Conservation (phyloP, 2,329 filamentous ascomycete species). For the Xylaria sp. region DNA sequence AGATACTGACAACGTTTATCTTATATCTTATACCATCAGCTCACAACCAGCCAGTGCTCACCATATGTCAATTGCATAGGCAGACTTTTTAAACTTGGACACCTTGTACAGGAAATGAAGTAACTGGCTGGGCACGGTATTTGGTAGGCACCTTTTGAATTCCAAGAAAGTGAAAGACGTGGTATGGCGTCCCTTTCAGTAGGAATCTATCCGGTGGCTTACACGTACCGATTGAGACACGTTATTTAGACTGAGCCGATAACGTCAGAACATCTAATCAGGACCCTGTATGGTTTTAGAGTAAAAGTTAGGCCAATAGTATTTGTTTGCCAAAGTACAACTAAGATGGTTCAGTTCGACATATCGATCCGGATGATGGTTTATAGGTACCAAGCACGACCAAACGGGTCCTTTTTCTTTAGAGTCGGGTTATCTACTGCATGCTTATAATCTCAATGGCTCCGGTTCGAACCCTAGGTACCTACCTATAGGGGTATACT, state of each 20-base stretch:
- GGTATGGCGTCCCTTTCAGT: neutral
- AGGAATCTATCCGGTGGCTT: neutral
- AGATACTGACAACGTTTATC: neutral
- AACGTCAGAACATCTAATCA: neutral
- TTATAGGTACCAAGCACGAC: neutral
- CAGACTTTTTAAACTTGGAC: neutral
- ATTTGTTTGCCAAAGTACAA: neutral
- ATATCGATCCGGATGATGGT: neutral
- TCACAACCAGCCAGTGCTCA: neutral
- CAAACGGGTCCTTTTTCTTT: neutral
- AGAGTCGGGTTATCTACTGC: neutral
- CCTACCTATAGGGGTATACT: conserved; percentile 1
- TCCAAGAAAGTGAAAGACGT: neutral
- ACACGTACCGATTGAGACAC: neutral
- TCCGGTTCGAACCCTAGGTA: conserved; percentile 3
- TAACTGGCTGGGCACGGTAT: neutral
- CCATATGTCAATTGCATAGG: neutral
- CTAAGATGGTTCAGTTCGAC: neutral
- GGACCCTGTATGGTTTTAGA: neutral
- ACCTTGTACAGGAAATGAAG: neutral
- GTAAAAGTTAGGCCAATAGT: neutral
- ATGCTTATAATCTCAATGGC: conserved; percentile 13
- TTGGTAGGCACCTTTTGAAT: neutral
- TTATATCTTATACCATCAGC: conserved; percentile 4
- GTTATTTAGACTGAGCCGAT: neutral